Evolutionary conservation across 305 asterid genomes (phyloP).

Genomic region (Striga hermonthica): DNA sequence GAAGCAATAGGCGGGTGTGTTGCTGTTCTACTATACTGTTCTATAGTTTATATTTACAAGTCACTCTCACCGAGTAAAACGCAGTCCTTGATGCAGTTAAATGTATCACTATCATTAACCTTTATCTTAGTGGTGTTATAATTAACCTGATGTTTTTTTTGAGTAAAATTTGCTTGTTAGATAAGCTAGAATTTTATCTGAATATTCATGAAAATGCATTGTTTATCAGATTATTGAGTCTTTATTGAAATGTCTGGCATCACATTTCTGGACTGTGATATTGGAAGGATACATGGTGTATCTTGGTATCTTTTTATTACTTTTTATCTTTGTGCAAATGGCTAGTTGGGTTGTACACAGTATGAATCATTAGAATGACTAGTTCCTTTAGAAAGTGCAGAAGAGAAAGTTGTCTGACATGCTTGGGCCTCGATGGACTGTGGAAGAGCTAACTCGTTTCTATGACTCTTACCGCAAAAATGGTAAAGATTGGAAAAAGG

Average conservation of each 20-base stretch:
- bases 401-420: constrained; percentile 77
- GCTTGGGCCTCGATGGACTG: constrained; percentile 90
- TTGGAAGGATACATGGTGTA: constrained; percentile 22
- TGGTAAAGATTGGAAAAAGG: constrained; percentile 95
- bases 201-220: not conserved
- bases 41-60: constrained; percentile 18
- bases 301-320: constrained; percentile 7
- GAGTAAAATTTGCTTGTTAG: constrained; percentile 1
- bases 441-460: constrained; percentile 75
- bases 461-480: constrained; percentile 78
- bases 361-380: constrained; percentile 28
- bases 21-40: constrained; percentile 25
- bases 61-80: constrained; percentile 7
- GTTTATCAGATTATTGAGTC: constrained; percentile 1
- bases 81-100: constrained; percentile 23
- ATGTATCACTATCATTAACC: not conserved
- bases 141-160: not conserved
- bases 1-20: constrained; percentile 72
- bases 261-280: constrained; percentile 13
- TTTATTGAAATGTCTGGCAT: constrained; percentile 6
- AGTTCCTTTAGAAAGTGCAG: constrained; percentile 40
- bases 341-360: constrained; percentile 22
- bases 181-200: not conserved
- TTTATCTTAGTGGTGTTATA: constrained; percentile 7
- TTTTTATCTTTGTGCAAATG: not conserved